Evolutionary conservation across 1,284 basidiomycete species (phyloP).

Genomic region (Peniophora sp.): DNA sequence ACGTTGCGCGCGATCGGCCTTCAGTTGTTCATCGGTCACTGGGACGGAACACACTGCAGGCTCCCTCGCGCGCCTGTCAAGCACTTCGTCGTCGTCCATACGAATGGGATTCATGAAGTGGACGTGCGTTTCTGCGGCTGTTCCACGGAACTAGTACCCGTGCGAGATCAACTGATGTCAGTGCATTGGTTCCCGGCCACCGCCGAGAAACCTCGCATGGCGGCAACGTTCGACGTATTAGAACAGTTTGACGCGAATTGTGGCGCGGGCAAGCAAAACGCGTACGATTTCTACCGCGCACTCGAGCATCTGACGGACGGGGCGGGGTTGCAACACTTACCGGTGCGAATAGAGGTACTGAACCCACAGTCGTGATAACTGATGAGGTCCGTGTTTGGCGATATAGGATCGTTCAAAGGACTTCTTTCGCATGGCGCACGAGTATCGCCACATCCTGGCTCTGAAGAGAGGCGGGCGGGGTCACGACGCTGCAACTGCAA

Average conservation of each 20-base stretch:
- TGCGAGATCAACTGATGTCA: background rate
- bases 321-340: background rate
- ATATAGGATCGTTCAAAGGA: background rate
- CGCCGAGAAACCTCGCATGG: background rate
- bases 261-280: background rate
- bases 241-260: background rate
- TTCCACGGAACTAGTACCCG: background rate
- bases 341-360: background rate
- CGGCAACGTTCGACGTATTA: background rate
- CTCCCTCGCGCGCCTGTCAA: too few species aligned
- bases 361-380: background rate
- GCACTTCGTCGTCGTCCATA: background rate
- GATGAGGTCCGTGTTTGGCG: too few species aligned
- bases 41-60: too few species aligned
- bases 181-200: background rate
- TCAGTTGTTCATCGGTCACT: too few species aligned
- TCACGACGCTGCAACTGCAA: background rate
- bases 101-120: background rate
- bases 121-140: background rate
- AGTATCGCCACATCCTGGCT: background rate
- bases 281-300: background rate
- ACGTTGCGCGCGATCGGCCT: too few species aligned
- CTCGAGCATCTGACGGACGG: background rate
- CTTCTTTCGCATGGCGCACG: background rate
- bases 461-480: background rate